Evolutionary conservation across 768 basidiomycete species (phyloP), one percentile per base, ranked within the genome.

Genomic region (Rhizopogon salebrosus): DNA sequence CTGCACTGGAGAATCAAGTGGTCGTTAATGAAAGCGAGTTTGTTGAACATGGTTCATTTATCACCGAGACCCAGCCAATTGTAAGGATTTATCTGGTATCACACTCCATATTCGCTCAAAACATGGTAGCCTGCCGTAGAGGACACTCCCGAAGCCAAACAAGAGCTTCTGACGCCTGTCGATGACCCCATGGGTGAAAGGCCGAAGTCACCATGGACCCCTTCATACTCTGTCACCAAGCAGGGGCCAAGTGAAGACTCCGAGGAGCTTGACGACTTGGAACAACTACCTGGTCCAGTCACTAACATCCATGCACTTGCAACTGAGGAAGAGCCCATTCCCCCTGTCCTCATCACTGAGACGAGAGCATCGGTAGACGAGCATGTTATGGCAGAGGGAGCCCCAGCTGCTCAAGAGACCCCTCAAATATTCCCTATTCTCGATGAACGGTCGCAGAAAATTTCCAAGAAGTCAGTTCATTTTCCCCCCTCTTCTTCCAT

Each of bases 201-300:
- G 39, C 64, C 64, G n/a, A 61, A 61, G 49, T 70, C 70, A 1
- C 64, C 65, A n/a, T 70, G 67, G 70, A 64, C 64, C 3, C 60
- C 70, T 18, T 71, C 69, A 8, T 71, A 72, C 53, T 70, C 71
- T 34, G 71, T 72, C 27, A 64, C 62, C 40, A 60, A 52, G 23
- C 70, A 72, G 57, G 71, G 71, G 11, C 41, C 54, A 4, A 42
- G 38, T 48, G 41, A 53, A 31, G 43, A 60, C 27, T 26, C 29
- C 18, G 37, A 26, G 26, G 56, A 58, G 31, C 48, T 57, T 22
- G 54, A 49, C 26, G 22, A 41, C 22, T 23, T 56, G 6, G 55
- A 55, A 23, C 34, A 54, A 31, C 31, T 57, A 2, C 26, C 55
- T 20, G 48, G 27, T 24, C 40, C 37, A 22, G 37, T 37, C 20